Base-by-base conservation (phyloP, 78 protist genomes). In the Monocercomonoides exilis region DNA sequence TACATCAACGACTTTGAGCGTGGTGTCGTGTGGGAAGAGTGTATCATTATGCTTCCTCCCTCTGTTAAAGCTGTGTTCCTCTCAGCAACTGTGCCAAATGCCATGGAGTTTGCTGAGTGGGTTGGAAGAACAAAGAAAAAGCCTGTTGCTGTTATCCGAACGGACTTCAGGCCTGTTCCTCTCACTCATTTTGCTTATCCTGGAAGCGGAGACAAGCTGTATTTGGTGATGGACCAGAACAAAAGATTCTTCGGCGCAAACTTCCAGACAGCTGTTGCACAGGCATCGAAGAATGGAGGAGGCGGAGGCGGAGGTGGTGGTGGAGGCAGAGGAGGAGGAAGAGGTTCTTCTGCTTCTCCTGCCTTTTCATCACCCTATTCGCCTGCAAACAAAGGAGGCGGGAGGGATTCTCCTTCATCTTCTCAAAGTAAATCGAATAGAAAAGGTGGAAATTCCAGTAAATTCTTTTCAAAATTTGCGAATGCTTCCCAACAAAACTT, bases 11-110 rank as follows among this genome's bases (percentile, higher is more conserved):
- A 54, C 70, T 32, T 54, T 21, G 70, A 54, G 87, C 91, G 98
- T 36, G 98, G 98, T 41, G 97, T 96, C 0, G 98, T 96, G 33
- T 96, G 98, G 98, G 98, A 96, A 45, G 98, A 96, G 82, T 91
- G 87, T 3, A 93, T 96, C 80, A 96, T 96, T 63, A 70, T 96
- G 91, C 87, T 96, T 33, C 98, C 99, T 0, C 89, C 41, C 0
- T 79, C 90, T 43, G 95, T 95, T 4, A 80, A 85, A n/a, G 42
- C 94, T 45, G 88, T 96, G n/a, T 4, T 96, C 63, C 92, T 96
- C 11, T 88, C 93, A 0, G 99, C 99, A n/a, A 96, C 99, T 0
- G 92, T 96, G 2, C 96, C 98, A 5, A 95, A 96, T 84, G 86
- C 96, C 1, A 6, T 64, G 21, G 97, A 94, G 34, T 95, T 96